Conservation (phyloP, 345 rosid species). For the Rubroshorea leprosula region DNA sequence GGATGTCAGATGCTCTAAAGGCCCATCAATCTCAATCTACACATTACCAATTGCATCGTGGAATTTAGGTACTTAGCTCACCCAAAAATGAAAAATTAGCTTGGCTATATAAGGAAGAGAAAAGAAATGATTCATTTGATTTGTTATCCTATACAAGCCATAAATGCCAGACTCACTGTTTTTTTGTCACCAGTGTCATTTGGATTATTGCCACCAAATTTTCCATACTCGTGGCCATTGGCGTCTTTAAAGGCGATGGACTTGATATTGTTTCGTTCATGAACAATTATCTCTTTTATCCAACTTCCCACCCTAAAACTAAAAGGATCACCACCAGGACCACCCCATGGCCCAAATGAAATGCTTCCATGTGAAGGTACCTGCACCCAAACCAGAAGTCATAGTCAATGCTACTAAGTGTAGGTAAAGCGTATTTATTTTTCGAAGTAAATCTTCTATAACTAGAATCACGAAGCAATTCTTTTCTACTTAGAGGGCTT, state of each 20-base stretch:
- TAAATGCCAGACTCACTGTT: not conserved
- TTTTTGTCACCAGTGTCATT: slow-evolving; percentile 1
- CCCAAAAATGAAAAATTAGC: too few species aligned
- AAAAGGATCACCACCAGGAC: not conserved
- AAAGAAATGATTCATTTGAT: too few species aligned
- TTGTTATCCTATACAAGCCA: not conserved
- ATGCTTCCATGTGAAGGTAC: not conserved
- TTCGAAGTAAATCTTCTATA: too few species aligned
- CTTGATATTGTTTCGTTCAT: not conserved
- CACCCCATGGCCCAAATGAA: not conserved
- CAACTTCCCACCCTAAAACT: not conserved
- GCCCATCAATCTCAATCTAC: slow-evolving; percentile 4
- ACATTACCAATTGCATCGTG: too few species aligned
- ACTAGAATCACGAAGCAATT: too few species aligned
- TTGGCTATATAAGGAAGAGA: not conserved
- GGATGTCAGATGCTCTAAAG: slow-evolving; percentile 5
- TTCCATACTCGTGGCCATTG: not conserved
- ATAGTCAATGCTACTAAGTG: too few species aligned
- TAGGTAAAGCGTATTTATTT: too few species aligned
- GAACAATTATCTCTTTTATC: slow-evolving; percentile 1
- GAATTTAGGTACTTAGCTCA: too few species aligned
- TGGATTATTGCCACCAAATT: not conserved
- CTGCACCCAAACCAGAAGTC: not conserved
- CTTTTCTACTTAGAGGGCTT: too few species aligned
- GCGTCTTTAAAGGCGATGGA: not conserved